Evolutionary conservation across 306 rosid species (phyloP).

Genomic region (Dryas octopetala): DNA sequence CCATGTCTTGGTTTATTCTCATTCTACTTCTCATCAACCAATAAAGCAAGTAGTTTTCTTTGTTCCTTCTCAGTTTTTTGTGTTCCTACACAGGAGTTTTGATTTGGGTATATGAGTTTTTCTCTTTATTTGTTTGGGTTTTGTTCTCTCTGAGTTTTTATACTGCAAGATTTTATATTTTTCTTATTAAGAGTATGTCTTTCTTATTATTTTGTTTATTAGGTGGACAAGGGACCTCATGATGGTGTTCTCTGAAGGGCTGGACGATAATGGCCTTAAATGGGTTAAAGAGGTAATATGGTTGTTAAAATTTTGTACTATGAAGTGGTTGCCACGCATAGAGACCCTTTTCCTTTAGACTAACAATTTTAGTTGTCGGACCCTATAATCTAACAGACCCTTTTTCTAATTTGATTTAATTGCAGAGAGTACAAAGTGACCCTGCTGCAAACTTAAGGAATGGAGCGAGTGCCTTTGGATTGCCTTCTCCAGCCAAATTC

Average conservation of each 20-base stretch:
- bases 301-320: too few relatives aligned
- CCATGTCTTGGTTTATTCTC: too few relatives aligned
- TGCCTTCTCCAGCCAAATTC: conserved; percentile 3
- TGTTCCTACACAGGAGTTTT: neutral
- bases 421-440: neutral
- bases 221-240: neutral
- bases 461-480: neutral
- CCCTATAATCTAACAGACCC: neutral
- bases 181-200: neutral
- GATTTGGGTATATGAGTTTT: too few relatives aligned
- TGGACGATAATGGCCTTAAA: conserved; percentile 18
- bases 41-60: neutral
- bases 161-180: neutral
- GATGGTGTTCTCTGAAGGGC: conserved; percentile 19
- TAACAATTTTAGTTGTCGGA: too few relatives aligned
- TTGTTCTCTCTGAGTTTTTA: neutral
- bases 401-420: neutral
- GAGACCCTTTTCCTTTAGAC: too few relatives aligned
- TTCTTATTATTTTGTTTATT: neutral
- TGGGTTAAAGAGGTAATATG: conserved; percentile 23
- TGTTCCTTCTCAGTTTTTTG: neutral
- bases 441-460: neutral
- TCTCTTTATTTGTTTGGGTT: neutral
- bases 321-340: too few relatives aligned
- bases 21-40: too few relatives aligned